Evolutionary conservation across 1,139 yeast species (phyloP).

Genomic region (Suhomyces atakaporum): DNA sequence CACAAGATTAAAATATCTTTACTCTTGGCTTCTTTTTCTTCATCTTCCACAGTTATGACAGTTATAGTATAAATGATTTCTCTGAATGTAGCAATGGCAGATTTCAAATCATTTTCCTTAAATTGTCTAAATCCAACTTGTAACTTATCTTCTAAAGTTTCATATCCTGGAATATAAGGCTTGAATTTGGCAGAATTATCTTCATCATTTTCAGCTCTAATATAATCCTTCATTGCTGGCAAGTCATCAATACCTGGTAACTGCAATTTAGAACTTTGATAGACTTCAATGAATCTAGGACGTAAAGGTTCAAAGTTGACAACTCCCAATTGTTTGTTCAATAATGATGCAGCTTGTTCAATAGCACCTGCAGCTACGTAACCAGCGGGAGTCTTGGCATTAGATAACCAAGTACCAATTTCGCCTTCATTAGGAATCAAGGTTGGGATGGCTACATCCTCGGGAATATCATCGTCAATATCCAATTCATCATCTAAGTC

Average conservation of each 20-base stretch:
- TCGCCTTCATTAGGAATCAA: conserved; percentile 51
- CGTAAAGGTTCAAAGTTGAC: conserved; percentile 86
- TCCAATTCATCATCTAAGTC: conserved; percentile 52
- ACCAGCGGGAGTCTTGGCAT: conserved; percentile 88
- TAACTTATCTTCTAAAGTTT: conserved; percentile 62
- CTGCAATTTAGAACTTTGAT: conserved; percentile 74
- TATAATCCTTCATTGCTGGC: conserved; percentile 67
- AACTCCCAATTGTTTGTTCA: conserved; percentile 87
- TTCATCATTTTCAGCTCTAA: conserved; percentile 61
- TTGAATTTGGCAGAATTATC: conserved; percentile 57
- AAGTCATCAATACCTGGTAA: conserved; percentile 71
- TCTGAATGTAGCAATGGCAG: conserved; percentile 79
- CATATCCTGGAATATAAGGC: conserved; percentile 79
- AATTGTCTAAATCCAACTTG: conserved; percentile 80
- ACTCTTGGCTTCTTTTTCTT: conserved; percentile 77
- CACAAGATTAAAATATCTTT: conserved; percentile 71
- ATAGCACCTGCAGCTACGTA: conserved; percentile 96
- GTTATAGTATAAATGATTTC: conserved; percentile 75
- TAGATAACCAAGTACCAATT: conserved; percentile 79
- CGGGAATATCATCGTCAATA: conserved; percentile 42
- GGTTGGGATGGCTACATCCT: conserved; percentile 29
- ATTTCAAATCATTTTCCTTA: conserved; percentile 78
- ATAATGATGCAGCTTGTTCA: conserved; percentile 91
- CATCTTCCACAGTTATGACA: conserved; percentile 68
- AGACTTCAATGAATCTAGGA: conserved; percentile 77